These are phyloP conservation scores for Trichosporon asahii DNA, from an alignment of 1,284 basidiomycete species.

Conservation along the genomic window DNA sequence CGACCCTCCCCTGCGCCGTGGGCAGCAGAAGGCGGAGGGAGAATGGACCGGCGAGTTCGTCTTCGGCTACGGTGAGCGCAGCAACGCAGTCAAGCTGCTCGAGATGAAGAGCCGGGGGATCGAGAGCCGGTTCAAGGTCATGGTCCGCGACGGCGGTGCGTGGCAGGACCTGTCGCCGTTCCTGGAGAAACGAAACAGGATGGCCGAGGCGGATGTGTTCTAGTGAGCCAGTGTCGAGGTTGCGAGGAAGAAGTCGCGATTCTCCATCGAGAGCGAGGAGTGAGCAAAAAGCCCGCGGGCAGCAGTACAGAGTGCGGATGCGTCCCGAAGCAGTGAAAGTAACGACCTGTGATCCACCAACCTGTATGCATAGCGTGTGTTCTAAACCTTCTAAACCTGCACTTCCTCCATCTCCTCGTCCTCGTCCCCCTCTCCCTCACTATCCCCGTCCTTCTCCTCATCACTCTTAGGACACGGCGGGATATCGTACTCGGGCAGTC, in stretches of 20 bases:
- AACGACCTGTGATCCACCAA: conserved; percentile 2
- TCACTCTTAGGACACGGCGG: background rate
- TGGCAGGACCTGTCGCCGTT: conserved; percentile 35
- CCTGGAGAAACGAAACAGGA: conserved; percentile 27
- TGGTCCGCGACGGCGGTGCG: conserved; percentile 39
- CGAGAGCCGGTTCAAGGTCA: conserved; percentile 32
- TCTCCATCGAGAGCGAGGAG: background rate
- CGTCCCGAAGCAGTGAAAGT: background rate
- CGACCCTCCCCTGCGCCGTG: conserved; percentile 39
- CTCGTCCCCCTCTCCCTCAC: background rate
- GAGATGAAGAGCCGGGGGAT: conserved; percentile 22
- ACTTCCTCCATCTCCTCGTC: conserved; percentile 5
- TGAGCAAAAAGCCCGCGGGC: background rate
- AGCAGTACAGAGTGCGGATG: background rate
- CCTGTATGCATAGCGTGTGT: conserved; percentile 13
- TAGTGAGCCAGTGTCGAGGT: background rate
- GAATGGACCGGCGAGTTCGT: conserved; percentile 50
- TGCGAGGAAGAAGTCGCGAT: no score
- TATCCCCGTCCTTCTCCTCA: background rate
- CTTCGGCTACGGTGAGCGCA: conserved; percentile 41
- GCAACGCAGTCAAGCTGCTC: conserved; percentile 38
- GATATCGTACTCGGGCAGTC: background rate
- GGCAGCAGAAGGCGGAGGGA: conserved; percentile 39
- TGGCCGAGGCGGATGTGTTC: conserved; percentile 16
- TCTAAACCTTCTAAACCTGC: background rate